Evolutionary conservation across 2,329 filamentous ascomycete species (phyloP).

Genomic region (Microcyclospora tardicrescens): DNA sequence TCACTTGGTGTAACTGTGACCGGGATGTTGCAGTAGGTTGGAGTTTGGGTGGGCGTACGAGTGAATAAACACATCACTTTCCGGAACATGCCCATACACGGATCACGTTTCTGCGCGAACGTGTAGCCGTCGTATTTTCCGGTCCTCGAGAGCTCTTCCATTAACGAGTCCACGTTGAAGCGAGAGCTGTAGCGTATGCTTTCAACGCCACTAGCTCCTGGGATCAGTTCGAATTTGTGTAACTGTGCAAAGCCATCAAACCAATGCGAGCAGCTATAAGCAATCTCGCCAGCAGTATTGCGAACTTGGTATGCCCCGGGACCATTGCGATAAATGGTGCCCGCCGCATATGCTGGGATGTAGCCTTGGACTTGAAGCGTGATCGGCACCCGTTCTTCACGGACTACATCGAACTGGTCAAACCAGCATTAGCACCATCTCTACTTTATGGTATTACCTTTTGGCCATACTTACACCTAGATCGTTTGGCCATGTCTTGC

Average conservation of each 20-base stretch:
- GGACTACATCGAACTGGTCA: no score
- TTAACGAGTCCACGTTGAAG: constrained; percentile 50
- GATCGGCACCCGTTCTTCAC: no score
- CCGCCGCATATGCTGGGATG: constrained; percentile 60
- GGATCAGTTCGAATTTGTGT: constrained; percentile 58
- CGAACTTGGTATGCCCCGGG: constrained; percentile 50
- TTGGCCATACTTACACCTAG: no score
- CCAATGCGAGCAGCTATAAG: constrained; percentile 27
- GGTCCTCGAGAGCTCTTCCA: constrained; percentile 46
- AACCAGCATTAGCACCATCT: no score
- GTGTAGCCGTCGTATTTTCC: constrained; percentile 46
- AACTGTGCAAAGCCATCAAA: constrained; percentile 64
- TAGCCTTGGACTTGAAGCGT: constrained; percentile 29
- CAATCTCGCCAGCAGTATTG: no score
- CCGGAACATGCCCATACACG: constrained; percentile 58
- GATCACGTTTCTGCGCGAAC: constrained; percentile 61
- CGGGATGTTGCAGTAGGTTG: constrained; percentile 25
- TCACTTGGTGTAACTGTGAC: background rate
- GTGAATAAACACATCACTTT: constrained; percentile 55
- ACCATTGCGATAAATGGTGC: constrained; percentile 61
- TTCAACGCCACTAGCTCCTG: constrained; percentile 18
- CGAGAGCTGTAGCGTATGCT: constrained; percentile 45
- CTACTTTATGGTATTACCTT: no score
- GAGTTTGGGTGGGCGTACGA: constrained; percentile 4
- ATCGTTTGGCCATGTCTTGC: no score